A percentile compares a stretch with the other conserved stretches of the same genome.
Evolutionary conservation across 805 yeast genomes (phyloP).

Genomic region (Sungouiella thailandica): DNA sequence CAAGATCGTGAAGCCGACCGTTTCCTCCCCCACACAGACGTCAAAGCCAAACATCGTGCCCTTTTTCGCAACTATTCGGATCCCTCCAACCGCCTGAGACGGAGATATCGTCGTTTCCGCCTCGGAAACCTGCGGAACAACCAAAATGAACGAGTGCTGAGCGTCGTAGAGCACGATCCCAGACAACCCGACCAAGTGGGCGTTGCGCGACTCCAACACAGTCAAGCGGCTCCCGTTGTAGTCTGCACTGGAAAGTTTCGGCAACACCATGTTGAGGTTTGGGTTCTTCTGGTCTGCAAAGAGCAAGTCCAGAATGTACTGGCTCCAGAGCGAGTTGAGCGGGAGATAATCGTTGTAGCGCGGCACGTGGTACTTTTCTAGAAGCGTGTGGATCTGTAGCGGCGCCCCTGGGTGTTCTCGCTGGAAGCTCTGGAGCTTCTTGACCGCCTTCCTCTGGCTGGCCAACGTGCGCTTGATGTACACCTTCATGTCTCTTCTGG

Average conservation of each 20-base stretch:
- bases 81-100: slow-evolving; percentile 49
- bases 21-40: slow-evolving; percentile 30
- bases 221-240: slow-evolving; percentile 68
- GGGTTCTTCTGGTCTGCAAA: slow-evolving; percentile 29
- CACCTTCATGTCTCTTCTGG: slow-evolving; percentile 38
- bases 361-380: slow-evolving; percentile 28
- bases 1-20: slow-evolving; percentile 56
- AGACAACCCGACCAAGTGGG: slow-evolving; percentile 50
- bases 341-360: slow-evolving; percentile 47
- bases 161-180: slow-evolving; percentile 88
- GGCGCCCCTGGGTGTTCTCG: slow-evolving; percentile 14
- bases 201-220: slow-evolving; percentile 55
- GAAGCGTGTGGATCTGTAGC: slow-evolving; percentile 19
- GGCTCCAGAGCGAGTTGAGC: slow-evolving; percentile 68
- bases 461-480: slow-evolving; percentile 35
- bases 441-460: slow-evolving; percentile 36
- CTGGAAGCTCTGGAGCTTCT: slow-evolving; percentile 30
- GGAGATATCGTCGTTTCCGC: slow-evolving; percentile 16
- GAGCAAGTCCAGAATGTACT: slow-evolving; percentile 56
- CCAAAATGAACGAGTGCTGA: slow-evolving; percentile 63
- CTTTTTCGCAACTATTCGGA: slow-evolving; percentile 61
- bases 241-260: slow-evolving; percentile 71
- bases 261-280: slow-evolving; percentile 31
- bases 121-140: slow-evolving; percentile 43
- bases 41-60: slow-evolving; percentile 59